Percentiles rank a stretch among this genome's conserved stretches.
These are phyloP conservation scores for Ocimum tenuiflorum DNA, from an alignment of 257 asterid species.

Conservation along the genomic window DNA sequence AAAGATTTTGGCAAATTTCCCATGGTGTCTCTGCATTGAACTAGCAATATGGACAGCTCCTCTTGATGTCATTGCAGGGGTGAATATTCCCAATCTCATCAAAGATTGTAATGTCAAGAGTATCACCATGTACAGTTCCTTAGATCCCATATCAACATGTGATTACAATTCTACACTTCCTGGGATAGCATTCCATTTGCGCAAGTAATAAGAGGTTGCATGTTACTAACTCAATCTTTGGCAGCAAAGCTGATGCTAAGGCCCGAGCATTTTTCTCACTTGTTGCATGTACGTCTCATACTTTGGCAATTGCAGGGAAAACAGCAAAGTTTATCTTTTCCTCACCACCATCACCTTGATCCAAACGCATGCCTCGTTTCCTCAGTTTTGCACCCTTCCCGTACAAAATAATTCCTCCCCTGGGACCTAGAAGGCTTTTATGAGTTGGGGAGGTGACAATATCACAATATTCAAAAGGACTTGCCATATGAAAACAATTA, in stretches of 20 bases:
- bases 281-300: slow-evolving; percentile 77
- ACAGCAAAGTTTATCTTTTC: slow-evolving; percentile 89
- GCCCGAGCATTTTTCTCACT: slow-evolving; percentile 84
- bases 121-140: slow-evolving; percentile 61
- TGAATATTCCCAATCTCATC: slow-evolving; percentile 76
- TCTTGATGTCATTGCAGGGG: slow-evolving; percentile 98
- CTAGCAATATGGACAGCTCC: slow-evolving; percentile 76
- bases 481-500: slow-evolving; percentile 56
- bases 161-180: slow-evolving; percentile 67
- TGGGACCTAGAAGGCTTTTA: slow-evolving; percentile 93
- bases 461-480: slow-evolving; percentile 84
- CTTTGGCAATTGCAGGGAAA: slow-evolving; percentile 81
- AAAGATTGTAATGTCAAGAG: slow-evolving; percentile 63
- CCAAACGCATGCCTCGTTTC: slow-evolving; percentile 63
- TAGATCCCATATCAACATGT: slow-evolving; percentile 86
- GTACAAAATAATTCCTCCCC: slow-evolving; percentile 85
- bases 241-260: slow-evolving; percentile 50
- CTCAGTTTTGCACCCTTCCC: slow-evolving; percentile 74
- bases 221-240: slow-evolving; percentile 8
- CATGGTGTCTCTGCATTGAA: slow-evolving; percentile 68
- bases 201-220: too few species aligned
- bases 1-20: slow-evolving; percentile 58
- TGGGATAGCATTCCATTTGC: too few species aligned
- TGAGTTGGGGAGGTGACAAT: slow-evolving; percentile 93
- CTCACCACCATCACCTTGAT: slow-evolving; percentile 67